A percentile compares a stretch with the other conserved stretches of the same genome.
Conservation (phyloP, 176 grass and related monocot genomes). For the Puccinellia tenuiflora region DNA sequence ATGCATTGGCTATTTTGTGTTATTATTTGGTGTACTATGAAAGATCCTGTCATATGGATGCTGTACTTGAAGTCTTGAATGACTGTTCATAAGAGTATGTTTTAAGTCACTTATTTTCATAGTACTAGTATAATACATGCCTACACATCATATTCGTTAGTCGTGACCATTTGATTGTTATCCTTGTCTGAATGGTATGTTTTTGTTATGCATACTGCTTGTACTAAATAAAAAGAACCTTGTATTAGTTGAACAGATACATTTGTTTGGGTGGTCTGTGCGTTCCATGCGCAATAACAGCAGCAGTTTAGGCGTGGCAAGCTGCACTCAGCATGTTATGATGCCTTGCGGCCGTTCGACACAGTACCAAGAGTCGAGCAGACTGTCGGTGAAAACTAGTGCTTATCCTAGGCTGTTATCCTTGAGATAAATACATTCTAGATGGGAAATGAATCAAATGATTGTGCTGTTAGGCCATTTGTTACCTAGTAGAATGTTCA, state of each 20-base stretch:
- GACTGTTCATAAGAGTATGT: background rate
- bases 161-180: background rate
- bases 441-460: constrained; percentile 1
- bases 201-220: background rate
- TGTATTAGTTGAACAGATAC: background rate
- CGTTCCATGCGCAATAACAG: background rate
- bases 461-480: background rate
- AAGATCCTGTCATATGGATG: constrained; percentile 2
- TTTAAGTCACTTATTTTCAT: background rate
- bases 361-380: background rate
- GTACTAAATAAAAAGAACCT: background rate
- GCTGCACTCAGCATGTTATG: background rate
- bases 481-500: background rate
- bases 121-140: background rate
- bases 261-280: background rate
- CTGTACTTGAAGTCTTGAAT: background rate
- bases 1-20: constrained; percentile 11
- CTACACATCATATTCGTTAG: background rate
- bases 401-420: background rate
- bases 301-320: background rate
- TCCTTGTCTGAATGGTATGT: background rate
- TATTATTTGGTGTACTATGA: background rate
- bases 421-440: background rate
- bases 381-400: background rate
- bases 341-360: background rate